A percentile compares a stretch with the other conserved stretches of the same genome.
These are phyloP conservation scores for Zopfochytrium polystomum DNA, from an alignment of 371 early-diverging fungal species.

Conservation along the genomic window DNA sequence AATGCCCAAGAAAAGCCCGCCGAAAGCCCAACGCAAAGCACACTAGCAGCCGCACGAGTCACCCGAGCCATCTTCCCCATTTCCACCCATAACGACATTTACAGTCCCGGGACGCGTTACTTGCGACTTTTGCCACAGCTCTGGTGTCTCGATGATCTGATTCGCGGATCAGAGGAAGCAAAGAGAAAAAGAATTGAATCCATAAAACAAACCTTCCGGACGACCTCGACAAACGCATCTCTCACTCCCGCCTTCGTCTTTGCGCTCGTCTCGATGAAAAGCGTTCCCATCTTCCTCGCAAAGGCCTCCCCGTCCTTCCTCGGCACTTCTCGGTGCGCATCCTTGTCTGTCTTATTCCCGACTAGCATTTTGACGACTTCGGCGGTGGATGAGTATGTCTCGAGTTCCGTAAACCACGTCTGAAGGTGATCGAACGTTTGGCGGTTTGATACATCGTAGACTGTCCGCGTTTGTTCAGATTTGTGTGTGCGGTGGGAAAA, in stretches of 20 bases:
- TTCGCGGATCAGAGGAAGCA: not conserved
- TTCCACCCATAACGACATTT: not conserved
- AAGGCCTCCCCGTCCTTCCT: conserved; percentile 85
- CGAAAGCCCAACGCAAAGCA: no score
- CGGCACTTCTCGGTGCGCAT: conserved; percentile 67
- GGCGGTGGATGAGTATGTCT: conserved; percentile 77
- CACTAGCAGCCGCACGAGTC: not conserved
- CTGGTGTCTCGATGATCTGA: conserved; percentile 45
- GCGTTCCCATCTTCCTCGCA: conserved; percentile 77
- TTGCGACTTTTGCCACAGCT: conserved; percentile 36
- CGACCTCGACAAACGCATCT: conserved; percentile 87
- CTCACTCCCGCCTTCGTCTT: conserved; percentile 85
- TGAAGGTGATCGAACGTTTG: conserved; percentile 89
- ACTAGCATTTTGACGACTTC: conserved; percentile 93
- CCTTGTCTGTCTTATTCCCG: conserved; percentile 95
- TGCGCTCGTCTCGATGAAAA: conserved; percentile 95
- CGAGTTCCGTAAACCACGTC: conserved; percentile 91
- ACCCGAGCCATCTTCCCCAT: not conserved
- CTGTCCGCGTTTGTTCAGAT: conserved; percentile 38
- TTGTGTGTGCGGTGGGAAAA: conserved; percentile 13
- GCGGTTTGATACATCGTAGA: conserved; percentile 94
- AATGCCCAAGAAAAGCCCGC: no score
- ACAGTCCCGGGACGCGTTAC: not conserved
- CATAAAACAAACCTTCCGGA: conserved; percentile 61
- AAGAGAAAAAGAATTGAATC: not conserved